Conservation (phyloP, 495 filamentous ascomycete species). For the Neurospora sp. region DNA sequence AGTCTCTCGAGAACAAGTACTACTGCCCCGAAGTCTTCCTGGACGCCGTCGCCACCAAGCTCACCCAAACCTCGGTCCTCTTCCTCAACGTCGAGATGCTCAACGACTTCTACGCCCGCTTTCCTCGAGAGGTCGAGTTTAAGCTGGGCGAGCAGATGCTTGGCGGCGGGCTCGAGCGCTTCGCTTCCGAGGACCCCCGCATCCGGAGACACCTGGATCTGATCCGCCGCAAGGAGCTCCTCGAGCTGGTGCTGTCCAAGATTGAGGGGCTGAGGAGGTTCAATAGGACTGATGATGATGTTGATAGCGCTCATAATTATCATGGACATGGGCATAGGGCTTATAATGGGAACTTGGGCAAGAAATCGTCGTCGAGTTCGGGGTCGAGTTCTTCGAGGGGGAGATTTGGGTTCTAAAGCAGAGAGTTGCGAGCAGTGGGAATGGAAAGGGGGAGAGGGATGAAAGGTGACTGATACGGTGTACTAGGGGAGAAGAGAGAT, state of each 20-base stretch:
- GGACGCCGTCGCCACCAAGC: conserved; percentile 90
- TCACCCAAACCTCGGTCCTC: conserved; percentile 86
- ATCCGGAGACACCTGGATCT: conserved; percentile 83
- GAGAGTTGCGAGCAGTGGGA: background rate
- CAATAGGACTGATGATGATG: conserved; percentile 33
- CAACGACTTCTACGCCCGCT: conserved; percentile 94
- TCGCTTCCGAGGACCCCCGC: conserved; percentile 86
- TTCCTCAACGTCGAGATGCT: conserved; percentile 93
- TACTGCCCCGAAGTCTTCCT: conserved; percentile 96
- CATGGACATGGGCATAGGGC: background rate
- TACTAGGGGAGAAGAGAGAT: background rate
- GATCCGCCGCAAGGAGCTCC: conserved; percentile 79
- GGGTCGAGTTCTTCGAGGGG: background rate
- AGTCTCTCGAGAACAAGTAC: conserved; percentile 76
- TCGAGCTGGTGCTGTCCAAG: conserved; percentile 87
- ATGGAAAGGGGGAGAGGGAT: background rate
- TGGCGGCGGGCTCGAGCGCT: conserved; percentile 70
- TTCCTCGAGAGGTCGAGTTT: conserved; percentile 83
- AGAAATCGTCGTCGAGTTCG: background rate
- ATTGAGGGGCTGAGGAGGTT: conserved; percentile 79
- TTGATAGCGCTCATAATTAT: background rate
- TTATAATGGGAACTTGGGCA: background rate
- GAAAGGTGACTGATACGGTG: background rate
- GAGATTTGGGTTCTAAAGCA: background rate
- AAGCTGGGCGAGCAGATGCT: conserved; percentile 76